Evolutionary conservation across 2,329 filamentous ascomycete genomes (phyloP).

Genomic region (Apiospora malaysiana): DNA sequence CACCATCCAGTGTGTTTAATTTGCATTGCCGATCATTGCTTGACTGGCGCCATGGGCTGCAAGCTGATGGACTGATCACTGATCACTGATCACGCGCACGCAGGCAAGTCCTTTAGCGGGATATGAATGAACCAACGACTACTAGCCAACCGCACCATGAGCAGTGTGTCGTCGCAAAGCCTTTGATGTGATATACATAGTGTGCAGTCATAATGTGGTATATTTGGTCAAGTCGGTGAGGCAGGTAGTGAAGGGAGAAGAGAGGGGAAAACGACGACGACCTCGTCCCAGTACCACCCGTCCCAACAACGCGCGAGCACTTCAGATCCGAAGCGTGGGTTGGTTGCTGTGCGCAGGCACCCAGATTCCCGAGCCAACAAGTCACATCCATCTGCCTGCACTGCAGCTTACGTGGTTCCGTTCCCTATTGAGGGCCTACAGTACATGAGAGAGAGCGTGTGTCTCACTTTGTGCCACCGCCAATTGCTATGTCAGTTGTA

Average conservation of each 20-base stretch:
- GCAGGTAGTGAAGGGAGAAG: neutral
- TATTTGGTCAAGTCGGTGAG: neutral
- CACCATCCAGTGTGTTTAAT: conserved; percentile 22
- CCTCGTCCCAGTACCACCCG: neutral
- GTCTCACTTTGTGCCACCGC: neutral
- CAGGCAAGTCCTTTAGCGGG: conserved; percentile 3
- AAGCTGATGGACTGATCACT: conserved; percentile 18
- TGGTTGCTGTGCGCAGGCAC: conserved; percentile 9
- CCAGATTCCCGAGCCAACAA: conserved; percentile 12
- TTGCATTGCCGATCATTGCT: conserved; percentile 27
- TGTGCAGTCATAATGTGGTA: neutral
- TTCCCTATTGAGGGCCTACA: neutral
- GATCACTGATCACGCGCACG: conserved; percentile 14
- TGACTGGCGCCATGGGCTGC: conserved; percentile 9
- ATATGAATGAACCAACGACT: conserved; percentile 6
- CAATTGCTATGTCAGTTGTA: too few species aligned
- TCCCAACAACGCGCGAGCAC: neutral
- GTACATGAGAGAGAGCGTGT: neutral
- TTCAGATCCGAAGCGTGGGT: neutral
- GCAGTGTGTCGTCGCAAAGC: neutral
- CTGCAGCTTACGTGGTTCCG: conserved; percentile 4
- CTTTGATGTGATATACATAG: neutral
- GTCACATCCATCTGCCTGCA: conserved; percentile 5
- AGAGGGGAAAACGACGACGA: neutral
- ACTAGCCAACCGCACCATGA: neutral